phyloP scores from a whole-genome alignment of 1,284 basidiomycete species.

The Afroboletus lepidellus region DNA sequence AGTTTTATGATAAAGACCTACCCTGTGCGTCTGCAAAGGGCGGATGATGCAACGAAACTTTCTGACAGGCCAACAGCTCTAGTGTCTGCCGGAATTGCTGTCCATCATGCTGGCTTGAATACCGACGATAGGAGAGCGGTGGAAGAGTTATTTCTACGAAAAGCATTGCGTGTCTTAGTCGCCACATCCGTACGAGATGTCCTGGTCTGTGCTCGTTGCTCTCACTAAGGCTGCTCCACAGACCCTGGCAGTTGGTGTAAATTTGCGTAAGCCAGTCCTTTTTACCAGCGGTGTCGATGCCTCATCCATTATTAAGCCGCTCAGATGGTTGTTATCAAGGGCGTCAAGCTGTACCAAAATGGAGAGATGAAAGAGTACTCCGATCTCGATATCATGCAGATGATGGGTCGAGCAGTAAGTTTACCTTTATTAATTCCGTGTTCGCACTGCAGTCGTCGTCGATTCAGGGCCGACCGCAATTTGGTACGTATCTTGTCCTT shows the following conservation, averaged over 20 bases:
- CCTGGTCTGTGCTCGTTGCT: slow-evolving; percentile 1
- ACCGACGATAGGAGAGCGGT: slow-evolving; percentile 67
- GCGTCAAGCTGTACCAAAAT: slow-evolving; percentile 72
- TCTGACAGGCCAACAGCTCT: slow-evolving; percentile 44
- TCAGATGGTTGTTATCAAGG: slow-evolving; percentile 80
- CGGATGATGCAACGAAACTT: not conserved
- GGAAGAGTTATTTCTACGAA: slow-evolving; percentile 71
- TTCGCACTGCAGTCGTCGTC: not conserved
- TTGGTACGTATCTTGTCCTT: slow-evolving; percentile 48
- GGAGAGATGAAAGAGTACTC: slow-evolving; percentile 70
- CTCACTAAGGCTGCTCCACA: slow-evolving; percentile 35
- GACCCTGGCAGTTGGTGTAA: slow-evolving; percentile 88
- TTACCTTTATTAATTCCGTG: not conserved
- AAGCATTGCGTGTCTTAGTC: slow-evolving; percentile 64
- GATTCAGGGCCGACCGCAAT: slow-evolving; percentile 86
- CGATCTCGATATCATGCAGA: slow-evolving; percentile 82
- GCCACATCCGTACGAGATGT: slow-evolving; percentile 62
- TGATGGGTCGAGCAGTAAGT: slow-evolving; percentile 79
- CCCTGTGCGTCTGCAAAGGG: slow-evolving; percentile 42
- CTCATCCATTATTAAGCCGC: slow-evolving; percentile 49
- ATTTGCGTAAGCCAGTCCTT: slow-evolving; percentile 60
- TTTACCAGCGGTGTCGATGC: not conserved
- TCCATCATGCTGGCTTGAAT: slow-evolving; percentile 86
- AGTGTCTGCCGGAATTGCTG: slow-evolving; percentile 67
- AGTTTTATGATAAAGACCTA: slow-evolving; percentile 63